A percentile compares a stretch with the other conserved stretches of the same genome.
These are phyloP conservation scores for Hanseniaspora pseudoguilliermondii DNA, from an alignment of 805 yeast genomes.

Conservation along the genomic window DNA sequence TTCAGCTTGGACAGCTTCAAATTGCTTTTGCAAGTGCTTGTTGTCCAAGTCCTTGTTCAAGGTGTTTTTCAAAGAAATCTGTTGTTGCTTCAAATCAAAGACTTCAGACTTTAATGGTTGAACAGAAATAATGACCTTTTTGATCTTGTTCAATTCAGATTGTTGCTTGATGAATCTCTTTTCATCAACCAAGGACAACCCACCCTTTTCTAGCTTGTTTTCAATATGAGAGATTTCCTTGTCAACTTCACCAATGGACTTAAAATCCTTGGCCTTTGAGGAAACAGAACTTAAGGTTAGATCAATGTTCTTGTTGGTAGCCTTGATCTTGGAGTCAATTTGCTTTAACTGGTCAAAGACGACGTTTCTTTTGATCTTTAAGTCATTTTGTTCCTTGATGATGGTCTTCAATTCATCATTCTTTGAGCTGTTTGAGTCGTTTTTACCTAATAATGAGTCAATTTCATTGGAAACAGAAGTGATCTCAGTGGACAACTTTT, in stretches of 20 bases:
- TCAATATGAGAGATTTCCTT: conserved; percentile 55
- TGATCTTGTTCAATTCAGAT: conserved; percentile 64
- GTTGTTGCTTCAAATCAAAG: conserved; percentile 64
- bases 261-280: conserved; percentile 47
- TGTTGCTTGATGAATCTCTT: conserved; percentile 74
- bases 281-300: conserved; percentile 29
- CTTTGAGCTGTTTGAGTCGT: conserved; percentile 38
- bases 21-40: conserved; percentile 54
- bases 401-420: conserved; percentile 35
- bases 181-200: conserved; percentile 80
- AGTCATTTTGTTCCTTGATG: conserved; percentile 35
- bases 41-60: conserved; percentile 38
- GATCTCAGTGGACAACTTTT: conserved; percentile 45
- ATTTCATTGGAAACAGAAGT: conserved; percentile 43
- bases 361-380: conserved; percentile 35
- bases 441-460: conserved; percentile 32
- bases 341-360: conserved; percentile 55
- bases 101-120: conserved; percentile 66
- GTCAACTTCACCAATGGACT: conserved; percentile 56
- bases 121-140: conserved; percentile 61
- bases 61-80: conserved; percentile 59
- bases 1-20: conserved; percentile 54
- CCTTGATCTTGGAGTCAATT: conserved; percentile 57
- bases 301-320: conserved; percentile 62
- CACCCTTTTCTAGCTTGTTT: conserved; percentile 61